Evolutionary conservation across 495 filamentous ascomycete species (phyloP).

Genomic region (Hypoxylon rickii): DNA sequence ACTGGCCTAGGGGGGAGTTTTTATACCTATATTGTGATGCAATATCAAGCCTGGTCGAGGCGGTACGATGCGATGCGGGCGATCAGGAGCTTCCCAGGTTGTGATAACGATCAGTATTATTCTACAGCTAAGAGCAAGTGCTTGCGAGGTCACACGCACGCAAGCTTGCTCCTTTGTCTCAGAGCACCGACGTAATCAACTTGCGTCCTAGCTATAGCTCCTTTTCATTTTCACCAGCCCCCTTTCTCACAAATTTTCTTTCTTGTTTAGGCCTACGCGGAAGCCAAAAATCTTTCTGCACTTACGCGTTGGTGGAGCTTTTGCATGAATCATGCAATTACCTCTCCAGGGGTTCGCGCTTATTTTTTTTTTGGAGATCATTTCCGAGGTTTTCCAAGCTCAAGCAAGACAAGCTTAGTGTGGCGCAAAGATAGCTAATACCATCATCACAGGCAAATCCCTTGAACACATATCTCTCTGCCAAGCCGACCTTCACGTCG

Average conservation of each 20-base stretch:
- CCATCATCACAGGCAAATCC: conserved; percentile 76
- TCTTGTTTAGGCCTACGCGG: conserved; percentile 18
- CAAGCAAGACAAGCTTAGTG: conserved; percentile 20
- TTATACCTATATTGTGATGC: conserved; percentile 18
- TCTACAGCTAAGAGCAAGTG: conserved; percentile 22
- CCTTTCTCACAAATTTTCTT: conserved; percentile 14
- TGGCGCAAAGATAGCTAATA: conserved; percentile 52
- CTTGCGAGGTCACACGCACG: conserved; percentile 14
- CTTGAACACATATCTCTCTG: conserved; percentile 90
- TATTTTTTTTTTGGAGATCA: conserved; percentile 14
- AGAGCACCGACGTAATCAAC: neutral
- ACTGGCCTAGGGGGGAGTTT: conserved; percentile 11
- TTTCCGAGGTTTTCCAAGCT: conserved; percentile 27
- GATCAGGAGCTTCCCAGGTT: conserved; percentile 4
- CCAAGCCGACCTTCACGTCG: conserved; percentile 88
- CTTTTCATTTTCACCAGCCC: neutral
- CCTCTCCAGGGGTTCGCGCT: conserved; percentile 30
- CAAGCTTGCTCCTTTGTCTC: conserved; percentile 5
- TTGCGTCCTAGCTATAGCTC: neutral
- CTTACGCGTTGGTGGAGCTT: conserved; percentile 27
- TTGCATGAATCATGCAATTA: conserved; percentile 37
- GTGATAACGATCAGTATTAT: neutral
- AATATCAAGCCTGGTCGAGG: conserved; percentile 6
- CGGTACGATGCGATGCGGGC: neutral
- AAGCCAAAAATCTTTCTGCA: conserved; percentile 6